phyloP scores from a whole-genome alignment of 345 rosid genomes.

The Gossypium ekmanianum region DNA sequence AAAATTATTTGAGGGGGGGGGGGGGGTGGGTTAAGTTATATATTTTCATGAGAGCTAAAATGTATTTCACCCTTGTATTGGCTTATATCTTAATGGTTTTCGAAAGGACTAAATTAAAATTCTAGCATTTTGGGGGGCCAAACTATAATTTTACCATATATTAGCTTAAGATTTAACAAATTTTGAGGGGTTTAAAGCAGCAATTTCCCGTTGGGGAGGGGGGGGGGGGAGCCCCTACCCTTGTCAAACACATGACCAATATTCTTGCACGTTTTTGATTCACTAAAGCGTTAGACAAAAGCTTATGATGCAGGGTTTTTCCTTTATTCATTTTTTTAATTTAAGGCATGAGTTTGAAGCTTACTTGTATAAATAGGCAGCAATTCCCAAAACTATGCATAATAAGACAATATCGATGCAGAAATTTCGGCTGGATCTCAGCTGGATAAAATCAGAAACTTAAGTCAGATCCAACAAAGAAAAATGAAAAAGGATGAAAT shows the following conservation, averaged over 20 bases:
- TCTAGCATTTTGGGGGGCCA: too few relatives aligned
- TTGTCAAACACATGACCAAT: neutral
- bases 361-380: constrained; percentile 99
- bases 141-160: too few relatives aligned
- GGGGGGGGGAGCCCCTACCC: neutral
- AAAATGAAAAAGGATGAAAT: constrained; percentile 15
- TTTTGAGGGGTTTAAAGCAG: too few relatives aligned
- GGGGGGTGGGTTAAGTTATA: too few relatives aligned
- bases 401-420: constrained; percentile 84
- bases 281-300: neutral
- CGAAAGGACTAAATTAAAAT: too few relatives aligned
- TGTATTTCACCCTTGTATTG: too few relatives aligned
- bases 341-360: constrained; percentile 25
- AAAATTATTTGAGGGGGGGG: too few relatives aligned
- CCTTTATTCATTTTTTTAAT: neutral
- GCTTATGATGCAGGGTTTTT: neutral
- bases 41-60: too few relatives aligned
- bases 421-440: constrained; percentile 96
- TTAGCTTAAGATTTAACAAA: too few relatives aligned
- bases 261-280: neutral
- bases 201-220: too few relatives aligned
- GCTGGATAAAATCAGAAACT: constrained; percentile 43
- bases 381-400: constrained; percentile 85
- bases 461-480: constrained; percentile 25
- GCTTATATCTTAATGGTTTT: too few relatives aligned